A percentile compares a stretch with the other conserved stretches of the same genome.
phyloP scores from a whole-genome alignment of 2,329 filamentous ascomycete species.

The Akanthomyces uredinophilus region DNA sequence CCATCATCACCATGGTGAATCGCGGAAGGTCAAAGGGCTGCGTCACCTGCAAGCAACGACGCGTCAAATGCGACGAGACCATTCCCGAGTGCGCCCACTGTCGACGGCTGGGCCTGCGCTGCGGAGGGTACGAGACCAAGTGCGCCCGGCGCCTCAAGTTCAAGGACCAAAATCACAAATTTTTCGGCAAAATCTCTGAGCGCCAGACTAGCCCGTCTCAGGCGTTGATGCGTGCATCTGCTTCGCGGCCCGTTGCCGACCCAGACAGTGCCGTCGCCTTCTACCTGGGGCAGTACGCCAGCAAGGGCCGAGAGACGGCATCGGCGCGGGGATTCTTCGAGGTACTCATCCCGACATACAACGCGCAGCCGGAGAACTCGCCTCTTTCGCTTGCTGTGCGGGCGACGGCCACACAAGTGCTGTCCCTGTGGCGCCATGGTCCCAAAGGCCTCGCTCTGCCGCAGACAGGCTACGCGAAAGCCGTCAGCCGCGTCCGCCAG shows the following conservation, averaged over 20 bases:
- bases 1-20: neutral
- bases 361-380: constrained; percentile 16
- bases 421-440: neutral
- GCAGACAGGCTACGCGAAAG: neutral
- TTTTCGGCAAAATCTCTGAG: neutral
- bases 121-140: neutral
- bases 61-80: constrained; percentile 28
- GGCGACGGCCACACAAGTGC: neutral
- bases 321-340: constrained; percentile 19
- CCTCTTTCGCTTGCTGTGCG: constrained; percentile 18
- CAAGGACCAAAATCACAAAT: constrained; percentile 1
- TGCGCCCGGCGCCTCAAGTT: neutral
- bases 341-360: constrained; percentile 15
- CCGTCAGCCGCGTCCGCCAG: neutral
- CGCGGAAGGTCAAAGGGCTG: constrained; percentile 14
- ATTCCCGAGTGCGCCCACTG: constrained; percentile 21
- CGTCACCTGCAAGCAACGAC: constrained; percentile 22
- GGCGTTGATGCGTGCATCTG: neutral
- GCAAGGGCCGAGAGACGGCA: constrained; percentile 14
- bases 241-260: neutral
- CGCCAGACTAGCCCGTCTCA: neutral
- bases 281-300: constrained; percentile 10
- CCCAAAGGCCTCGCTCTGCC: neutral
- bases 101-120: constrained; percentile 11
- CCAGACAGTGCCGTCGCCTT: constrained; percentile 11